A percentile compares a stretch with the other conserved stretches of the same genome.
Conservation (phyloP, 257 asterid genomes). For the Marsdenia floribunda region DNA sequence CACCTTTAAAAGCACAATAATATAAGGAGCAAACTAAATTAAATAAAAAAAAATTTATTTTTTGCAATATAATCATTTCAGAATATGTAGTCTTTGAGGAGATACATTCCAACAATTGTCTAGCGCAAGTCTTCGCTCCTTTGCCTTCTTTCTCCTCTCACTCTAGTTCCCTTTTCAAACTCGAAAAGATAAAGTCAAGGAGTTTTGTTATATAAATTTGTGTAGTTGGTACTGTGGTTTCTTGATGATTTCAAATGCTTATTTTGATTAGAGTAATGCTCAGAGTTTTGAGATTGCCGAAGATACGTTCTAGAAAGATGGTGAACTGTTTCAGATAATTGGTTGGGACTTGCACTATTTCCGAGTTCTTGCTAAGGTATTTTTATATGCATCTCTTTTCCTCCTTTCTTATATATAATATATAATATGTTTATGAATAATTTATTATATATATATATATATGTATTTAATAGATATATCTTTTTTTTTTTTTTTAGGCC, state of each 20-base stretch:
- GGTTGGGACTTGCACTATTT: slow-evolving; percentile 95
- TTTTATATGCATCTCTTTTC: not conserved
- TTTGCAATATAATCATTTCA: too few species aligned
- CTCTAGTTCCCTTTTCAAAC: slow-evolving; percentile 25
- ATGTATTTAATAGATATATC: too few species aligned
- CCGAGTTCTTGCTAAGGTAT: slow-evolving; percentile 84
- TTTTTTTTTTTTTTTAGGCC: too few species aligned
- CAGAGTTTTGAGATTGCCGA: slow-evolving; percentile 60
- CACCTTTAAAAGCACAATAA: too few species aligned
- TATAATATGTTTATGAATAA: too few species aligned
- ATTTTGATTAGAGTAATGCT: slow-evolving; percentile 35
- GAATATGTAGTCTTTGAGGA: too few species aligned
- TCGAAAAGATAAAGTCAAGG: slow-evolving; percentile 24
- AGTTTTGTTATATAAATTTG: slow-evolving; percentile 6
- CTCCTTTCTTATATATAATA: too few species aligned
- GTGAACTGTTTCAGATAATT: slow-evolving; percentile 67
- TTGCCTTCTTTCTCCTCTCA: slow-evolving; percentile 43
- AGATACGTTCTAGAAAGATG: slow-evolving; percentile 91
- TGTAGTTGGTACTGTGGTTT: not conserved
- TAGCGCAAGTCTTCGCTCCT: slow-evolving; percentile 40
- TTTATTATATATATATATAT: too few species aligned
- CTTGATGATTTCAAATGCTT: not conserved
- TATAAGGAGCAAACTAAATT: too few species aligned
- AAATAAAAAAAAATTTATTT: too few species aligned
- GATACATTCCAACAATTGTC: too few species aligned